Evolutionary conservation across 2,329 filamentous ascomycete species (phyloP), one percentile per base, ranked within the genome.

Genomic region (Curvularia sp.): DNA sequence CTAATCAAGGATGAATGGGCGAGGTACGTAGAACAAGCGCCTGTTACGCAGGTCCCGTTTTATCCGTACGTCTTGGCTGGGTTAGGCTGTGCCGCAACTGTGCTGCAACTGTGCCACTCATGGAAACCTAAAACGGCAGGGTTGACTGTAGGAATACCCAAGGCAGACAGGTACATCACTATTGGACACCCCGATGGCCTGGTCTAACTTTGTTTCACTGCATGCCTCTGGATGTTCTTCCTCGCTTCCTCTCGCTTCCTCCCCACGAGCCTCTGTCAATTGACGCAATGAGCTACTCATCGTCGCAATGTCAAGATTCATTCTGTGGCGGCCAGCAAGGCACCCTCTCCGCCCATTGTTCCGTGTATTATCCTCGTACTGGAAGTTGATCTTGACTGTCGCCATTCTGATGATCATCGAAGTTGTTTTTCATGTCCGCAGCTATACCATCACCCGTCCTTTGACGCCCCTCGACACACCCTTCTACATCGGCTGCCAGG

Each of bases 401-500:
- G 23, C 15, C 9, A 38, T 39, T 2, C 18, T 60, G 5, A 23
- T 60, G 43, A 12, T 61, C 3, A 25, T 63, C 25, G 64, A 66
- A 55, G 57, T 61, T 9, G 25, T 18, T 21, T 23, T 60, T 21
- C 64, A 66, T 28, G 21, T 57, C n/a, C 51, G 28, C 4, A 56
- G 49, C 49, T 59, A 56, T 27, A 13, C 18, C n/a, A 42, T 63
- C 41, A 23, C 38, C 3, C 58, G 55, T 13, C 58, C 62, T 4
- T 21, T 51, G n/a, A 42, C 28, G n/a, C 23, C 55, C 9, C 53
- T 65, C 39, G 62, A 66, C 28, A 38, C 57, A 9, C 60, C 57
- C 12, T 66, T 66, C 30, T 45, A 63, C 39, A 52, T 53, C 7
- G 53, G 55, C 51, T 66, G 59, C 30, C 61, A 63, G 13, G 23